Evolutionary conservation across 1,139 yeast species (phyloP).

Genomic region (Yamadazyma trypodendri): DNA sequence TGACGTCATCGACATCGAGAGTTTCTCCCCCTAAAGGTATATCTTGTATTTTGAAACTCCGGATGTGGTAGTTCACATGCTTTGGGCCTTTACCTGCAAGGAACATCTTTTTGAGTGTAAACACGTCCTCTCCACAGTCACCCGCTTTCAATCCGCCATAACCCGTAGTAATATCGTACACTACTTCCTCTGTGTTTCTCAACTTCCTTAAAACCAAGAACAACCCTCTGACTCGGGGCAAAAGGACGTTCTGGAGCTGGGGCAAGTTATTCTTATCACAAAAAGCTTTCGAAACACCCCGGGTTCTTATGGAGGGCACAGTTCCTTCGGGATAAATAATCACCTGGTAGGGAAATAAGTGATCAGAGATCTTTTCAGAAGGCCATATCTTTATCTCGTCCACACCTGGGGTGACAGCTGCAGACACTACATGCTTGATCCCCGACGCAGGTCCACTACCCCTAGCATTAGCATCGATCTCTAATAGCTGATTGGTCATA

Average conservation of each 20-base stretch:
- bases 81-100: conserved; percentile 72
- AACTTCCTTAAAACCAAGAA: conserved; percentile 63
- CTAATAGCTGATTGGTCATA: conserved; percentile 55
- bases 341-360: conserved; percentile 51
- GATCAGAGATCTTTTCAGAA: conserved; percentile 26
- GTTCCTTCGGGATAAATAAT: conserved; percentile 95
- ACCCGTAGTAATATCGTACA: conserved; percentile 83
- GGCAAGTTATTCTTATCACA: conserved; percentile 52
- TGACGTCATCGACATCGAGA: conserved; percentile 45
- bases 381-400: conserved; percentile 38
- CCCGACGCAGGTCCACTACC: conserved; percentile 55
- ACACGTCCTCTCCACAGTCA: conserved; percentile 77
- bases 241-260: conserved; percentile 58
- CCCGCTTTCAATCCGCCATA: conserved; percentile 66
- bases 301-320: conserved; percentile 68
- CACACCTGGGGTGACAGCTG: conserved; percentile 16
- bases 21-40: conserved; percentile 64
- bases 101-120: conserved; percentile 62
- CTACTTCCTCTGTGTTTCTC: conserved; percentile 56
- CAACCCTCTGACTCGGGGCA: conserved; percentile 83
- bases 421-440: conserved; percentile 30
- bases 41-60: conserved; percentile 54
- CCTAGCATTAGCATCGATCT: conserved; percentile 54
- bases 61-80: conserved; percentile 60
- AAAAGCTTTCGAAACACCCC: conserved; percentile 53